Base-by-base conservation (phyloP, 2,329 filamentous ascomycete genomes). In the Parascedosporium putredinis region DNA sequence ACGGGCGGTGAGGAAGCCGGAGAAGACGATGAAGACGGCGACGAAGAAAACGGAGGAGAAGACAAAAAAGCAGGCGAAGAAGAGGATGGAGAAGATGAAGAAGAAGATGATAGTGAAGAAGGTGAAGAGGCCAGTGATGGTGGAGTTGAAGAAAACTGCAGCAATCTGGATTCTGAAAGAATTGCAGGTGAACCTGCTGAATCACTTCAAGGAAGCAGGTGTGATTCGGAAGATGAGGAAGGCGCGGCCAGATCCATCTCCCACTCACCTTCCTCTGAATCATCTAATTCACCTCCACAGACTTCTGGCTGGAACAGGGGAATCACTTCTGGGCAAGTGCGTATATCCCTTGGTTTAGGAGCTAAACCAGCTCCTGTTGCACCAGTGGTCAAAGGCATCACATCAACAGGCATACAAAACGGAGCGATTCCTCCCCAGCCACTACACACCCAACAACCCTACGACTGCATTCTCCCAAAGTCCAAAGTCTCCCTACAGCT, bases 321-420 rank as follows among this genome's bases (percentile, higher is more conserved):
- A 16, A 49, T 49, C 47, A 49, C 20, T 20, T 18, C 36, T 20
- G 47, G 47, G 47, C 47, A 49, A 29, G 47, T 49, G 47, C 47
- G 33, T 25, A 43, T 27, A 10, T 31, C 47, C 4, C 36, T 49
- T 42, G 27, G 34, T n/a, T 43, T n/a, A 20, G 27, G 23, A 31
- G 23, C 3, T n/a, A 48, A 12, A 38, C 47, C 10, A 16, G 12
- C 16, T 10, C n/a, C 9, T 12, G 16, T 12, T 2, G 34, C 16
- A 27, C 23, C 47, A 20, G 18, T 16, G 24, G 14, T 24, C 6
- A 2, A 25, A 22, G 5, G 10, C 16, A 31, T 14, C 3, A 20
- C 45, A 25, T 22, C 36, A 49, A 49, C 24, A 18, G 22, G 29
- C 9, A 8, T 6, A 42, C 38, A 42, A 42, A 24, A 42, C 12